Percentiles rank a stretch among this genome's conserved stretches.
These are phyloP conservation scores for Ogataea trehalophila DNA, from an alignment of 805 yeast species.

Conservation along the genomic window DNA sequence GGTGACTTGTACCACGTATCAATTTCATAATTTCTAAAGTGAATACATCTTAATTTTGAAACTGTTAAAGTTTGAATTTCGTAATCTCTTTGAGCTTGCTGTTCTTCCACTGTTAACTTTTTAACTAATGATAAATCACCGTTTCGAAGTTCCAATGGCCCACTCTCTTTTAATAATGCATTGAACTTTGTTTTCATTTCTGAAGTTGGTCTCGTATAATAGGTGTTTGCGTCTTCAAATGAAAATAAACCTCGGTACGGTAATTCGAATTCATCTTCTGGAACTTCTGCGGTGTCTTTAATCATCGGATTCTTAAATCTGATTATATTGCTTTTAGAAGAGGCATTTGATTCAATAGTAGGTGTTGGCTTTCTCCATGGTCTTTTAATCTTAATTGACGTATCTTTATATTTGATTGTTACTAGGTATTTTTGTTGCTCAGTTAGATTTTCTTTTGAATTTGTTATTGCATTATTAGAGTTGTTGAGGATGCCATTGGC, in stretches of 20 bases:
- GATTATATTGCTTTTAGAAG: conserved; percentile 3
- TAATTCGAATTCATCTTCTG: conserved; percentile 43
- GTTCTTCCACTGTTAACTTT: conserved; percentile 16
- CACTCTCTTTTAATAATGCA: conserved; percentile 35
- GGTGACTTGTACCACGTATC: conserved; percentile 94
- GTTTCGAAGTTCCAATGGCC: conserved; percentile 32
- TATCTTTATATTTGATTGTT: no score
- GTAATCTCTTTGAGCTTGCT: conserved; percentile 21
- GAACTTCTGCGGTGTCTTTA: conserved; percentile 17
- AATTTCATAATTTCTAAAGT: conserved; percentile 67
- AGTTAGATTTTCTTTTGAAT: no score
- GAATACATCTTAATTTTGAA: conserved; percentile 55
- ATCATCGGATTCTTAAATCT: conserved; percentile 9
- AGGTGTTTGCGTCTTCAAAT: conserved; percentile 55
- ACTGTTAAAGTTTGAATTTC: conserved; percentile 24
- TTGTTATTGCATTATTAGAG: no score
- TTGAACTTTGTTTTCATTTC: conserved; percentile 34
- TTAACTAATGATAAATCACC: conserved; percentile 29
- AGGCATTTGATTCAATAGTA: neutral
- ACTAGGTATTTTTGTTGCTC: no score
- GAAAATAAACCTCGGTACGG: conserved; percentile 67
- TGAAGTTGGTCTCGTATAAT: conserved; percentile 53
- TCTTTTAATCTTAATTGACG: no score
- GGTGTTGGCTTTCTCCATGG: no score
- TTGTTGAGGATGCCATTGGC: no score